These are phyloP conservation scores for Silene vulgaris DNA, from an alignment of 179 eudicot species.

Conservation along the genomic window DNA sequence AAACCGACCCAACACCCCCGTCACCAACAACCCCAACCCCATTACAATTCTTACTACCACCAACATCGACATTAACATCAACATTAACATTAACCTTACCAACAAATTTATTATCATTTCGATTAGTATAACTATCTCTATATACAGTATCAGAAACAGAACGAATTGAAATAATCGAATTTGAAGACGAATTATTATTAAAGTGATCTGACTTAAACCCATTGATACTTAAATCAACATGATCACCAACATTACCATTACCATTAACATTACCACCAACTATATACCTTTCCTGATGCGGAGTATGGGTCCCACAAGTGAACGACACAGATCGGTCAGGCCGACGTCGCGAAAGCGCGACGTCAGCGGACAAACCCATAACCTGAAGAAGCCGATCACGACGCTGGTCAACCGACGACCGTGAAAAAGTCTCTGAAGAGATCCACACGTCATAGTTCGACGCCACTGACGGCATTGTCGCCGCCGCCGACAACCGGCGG, in stretches of 20 bases:
- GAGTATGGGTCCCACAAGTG: slow-evolving; percentile 16
- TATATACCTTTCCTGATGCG: too few species aligned
- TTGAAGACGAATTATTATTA: slow-evolving; percentile 10
- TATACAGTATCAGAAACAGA: slow-evolving; percentile 41
- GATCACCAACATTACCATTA: not conserved
- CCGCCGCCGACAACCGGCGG: not conserved
- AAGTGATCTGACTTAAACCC: slow-evolving; percentile 28
- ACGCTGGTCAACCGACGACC: slow-evolving; percentile 68
- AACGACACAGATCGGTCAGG: slow-evolving; percentile 38
- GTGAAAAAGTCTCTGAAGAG: slow-evolving; percentile 43
- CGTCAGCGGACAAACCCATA: slow-evolving; percentile 55
- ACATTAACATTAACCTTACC: not conserved
- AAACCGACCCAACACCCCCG: slow-evolving; percentile 24
- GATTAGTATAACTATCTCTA: slow-evolving; percentile 28
- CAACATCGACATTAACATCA: slow-evolving; percentile 9
- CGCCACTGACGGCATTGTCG: slow-evolving; percentile 34
- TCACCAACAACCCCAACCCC: slow-evolving; percentile 26
- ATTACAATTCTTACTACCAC: slow-evolving; percentile 12
- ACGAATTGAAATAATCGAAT: slow-evolving; percentile 34
- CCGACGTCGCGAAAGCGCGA: slow-evolving; percentile 39
- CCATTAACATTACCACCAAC: too few species aligned
- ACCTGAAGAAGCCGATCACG: slow-evolving; percentile 59
- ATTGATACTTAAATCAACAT: slow-evolving; percentile 7
- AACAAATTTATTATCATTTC: slow-evolving; percentile 14
- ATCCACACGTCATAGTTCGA: slow-evolving; percentile 66